Evolutionary conservation across 495 filamentous ascomycete species (phyloP).

Genomic region (Friedmanniomyces endolithicus): DNA sequence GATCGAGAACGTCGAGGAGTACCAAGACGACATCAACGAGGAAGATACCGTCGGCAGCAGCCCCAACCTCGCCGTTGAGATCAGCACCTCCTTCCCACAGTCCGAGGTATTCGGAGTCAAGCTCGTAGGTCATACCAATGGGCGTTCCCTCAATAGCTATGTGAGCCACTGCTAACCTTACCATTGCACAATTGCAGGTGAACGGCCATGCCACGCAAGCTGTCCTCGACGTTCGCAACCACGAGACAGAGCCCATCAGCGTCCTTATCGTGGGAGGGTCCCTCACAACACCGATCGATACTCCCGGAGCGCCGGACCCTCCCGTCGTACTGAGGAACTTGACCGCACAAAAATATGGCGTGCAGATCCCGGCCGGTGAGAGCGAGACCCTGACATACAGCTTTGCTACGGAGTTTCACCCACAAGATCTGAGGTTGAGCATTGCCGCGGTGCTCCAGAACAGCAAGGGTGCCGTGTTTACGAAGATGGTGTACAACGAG

Average conservation of each 20-base stretch:
- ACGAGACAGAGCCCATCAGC: constrained; percentile 62
- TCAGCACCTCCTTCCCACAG: constrained; percentile 69
- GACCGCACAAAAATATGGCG: constrained; percentile 59
- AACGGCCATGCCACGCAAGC: constrained; percentile 82
- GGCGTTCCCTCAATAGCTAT: no score
- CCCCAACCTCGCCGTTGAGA: constrained; percentile 56
- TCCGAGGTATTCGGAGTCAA: constrained; percentile 91
- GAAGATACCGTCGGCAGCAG: constrained; percentile 22
- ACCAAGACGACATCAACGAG: constrained; percentile 30
- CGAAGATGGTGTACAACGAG: constrained; percentile 71
- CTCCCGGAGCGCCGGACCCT: constrained; percentile 37
- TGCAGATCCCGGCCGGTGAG: constrained; percentile 66
- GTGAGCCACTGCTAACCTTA: no score
- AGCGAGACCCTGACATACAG: constrained; percentile 64
- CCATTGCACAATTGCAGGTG: constrained; percentile 27
- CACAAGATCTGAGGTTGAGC: constrained; percentile 71
- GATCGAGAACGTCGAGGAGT: constrained; percentile 37
- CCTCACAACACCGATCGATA: constrained; percentile 42
- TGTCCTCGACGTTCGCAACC: constrained; percentile 68
- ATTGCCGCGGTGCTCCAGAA: constrained; percentile 63
- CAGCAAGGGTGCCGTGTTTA: constrained; percentile 52
- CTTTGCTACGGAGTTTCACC: constrained; percentile 85
- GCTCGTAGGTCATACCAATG: constrained; percentile 35
- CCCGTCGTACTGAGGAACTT: constrained; percentile 66
- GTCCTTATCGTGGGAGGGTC: constrained; percentile 68